Evolutionary conservation across 257 asterid species (phyloP), one percentile per base, ranked within the genome.

Genomic region (Solanum medicagineum): DNA sequence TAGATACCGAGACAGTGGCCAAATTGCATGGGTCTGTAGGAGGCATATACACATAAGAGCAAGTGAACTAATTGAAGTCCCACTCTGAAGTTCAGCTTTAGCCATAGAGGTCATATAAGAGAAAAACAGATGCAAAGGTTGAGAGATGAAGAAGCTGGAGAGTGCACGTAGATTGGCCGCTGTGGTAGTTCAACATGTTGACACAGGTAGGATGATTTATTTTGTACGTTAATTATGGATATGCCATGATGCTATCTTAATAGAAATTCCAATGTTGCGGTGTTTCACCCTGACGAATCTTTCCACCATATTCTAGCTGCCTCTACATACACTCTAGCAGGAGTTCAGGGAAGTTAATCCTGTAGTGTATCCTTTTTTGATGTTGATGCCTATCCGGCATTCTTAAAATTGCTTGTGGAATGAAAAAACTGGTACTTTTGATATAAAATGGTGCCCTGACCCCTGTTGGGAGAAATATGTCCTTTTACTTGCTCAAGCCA

Each of bases 401-500:
- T 84, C 90, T 96, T 7, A 90, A 93, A 80, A 86, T 91, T 89
- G 66, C 86, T 83, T 91, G 91, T 80, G 87, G 81, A 84, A 86
- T 90, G 16, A 93, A 92, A 69, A 91, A 84, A 7, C 96, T 0
- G 99, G 98, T 10, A 88, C 91, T 81, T 94, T 93, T 36, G 98
- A 96, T 88, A 91, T 96, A n/a, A 94, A 91, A 87, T 96, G 98
- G 98, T 32, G 10, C n/a, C 74, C n/a, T 66, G 73, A 94, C 90
- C 83, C 91, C 94, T 4, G 84, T 57, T 53, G 86, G 83, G 8
- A 88, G 83, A 42, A 85, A 88, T 75, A 60, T 26, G 86, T 55
- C 94, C 99, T 26, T 49, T 90, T 92, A 91, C 97, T 96, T 88
- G 95, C 97, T 88, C 98, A 96, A 88, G 98, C 98, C 63, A 94